Base-by-base conservation (phyloP, 108 stramenopile species). In the Mediolabrus comicus region DNA sequence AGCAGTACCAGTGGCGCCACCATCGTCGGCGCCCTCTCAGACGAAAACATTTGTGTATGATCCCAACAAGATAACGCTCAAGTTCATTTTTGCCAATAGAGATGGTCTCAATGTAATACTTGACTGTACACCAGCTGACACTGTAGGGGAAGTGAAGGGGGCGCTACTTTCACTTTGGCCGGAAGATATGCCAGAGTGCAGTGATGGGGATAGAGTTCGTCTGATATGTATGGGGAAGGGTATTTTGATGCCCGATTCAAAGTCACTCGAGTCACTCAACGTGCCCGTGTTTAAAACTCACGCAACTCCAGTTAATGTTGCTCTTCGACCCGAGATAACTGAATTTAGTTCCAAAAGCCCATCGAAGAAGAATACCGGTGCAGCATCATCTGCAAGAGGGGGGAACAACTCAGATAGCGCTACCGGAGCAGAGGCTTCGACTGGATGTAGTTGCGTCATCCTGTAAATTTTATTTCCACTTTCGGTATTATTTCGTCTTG, bases 191-290 rank as follows among this genome's bases (percentile, higher is more conserved):
- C 84, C 87, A 8, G 60, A 59, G 43, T 90, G 89, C 74, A 69
- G 75, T 11, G 82, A 79, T 67, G 87, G 89, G 14, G 88, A 91
- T 36, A 74, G 70, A 52, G 26, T 94, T 59, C 63, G 93, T 8
- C 75, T 94, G 39, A 87, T 94, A 70, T 91, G 93, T 61, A 94
- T 94, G 93, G 93, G 93, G n/a, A 91, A 92, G 61, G 93, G 90
- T 31, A 80, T 89, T 28, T 65, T 94, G 12, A 88, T 84, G 83
- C 93, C 93, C 10, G 89, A 91, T 60, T 65, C 88, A 7, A 67
- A 81, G 65, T 86, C 93, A 32, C 70, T 94, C 38, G 65, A 83
- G 46, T 80, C 84, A 34, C 83, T 77, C 39, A 70, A 86, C 58
- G 75, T 94, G 25, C 93, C 93, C 33, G 82, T 86, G 7, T 94